Base-by-base conservation (phyloP, 2,329 filamentous ascomycete species). In the Pseudocercospora fuligena region DNA sequence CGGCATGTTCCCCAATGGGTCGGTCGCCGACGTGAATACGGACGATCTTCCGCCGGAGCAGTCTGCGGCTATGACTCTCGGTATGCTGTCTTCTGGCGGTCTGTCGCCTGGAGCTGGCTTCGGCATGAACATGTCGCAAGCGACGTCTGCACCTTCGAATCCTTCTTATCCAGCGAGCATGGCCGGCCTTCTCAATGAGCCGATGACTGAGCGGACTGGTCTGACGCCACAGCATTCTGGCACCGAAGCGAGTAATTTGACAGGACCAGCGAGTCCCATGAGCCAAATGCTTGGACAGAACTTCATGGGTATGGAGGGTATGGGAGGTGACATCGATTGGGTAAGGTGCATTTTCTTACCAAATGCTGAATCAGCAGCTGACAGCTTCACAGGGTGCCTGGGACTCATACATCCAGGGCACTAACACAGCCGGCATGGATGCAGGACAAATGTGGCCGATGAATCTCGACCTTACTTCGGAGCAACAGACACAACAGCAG, bases 11-110 rank as follows among this genome's bases (percentile, higher is more conserved):
- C 73, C 78, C 5, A 78, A 76, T 54, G 73, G 74, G 56, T 66
- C 67, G 29, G 63, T 70, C 3, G 63, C 70, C 27, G 69, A 72
- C 16, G 66, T 76, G 19, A 82, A 86, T 69, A 84, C 88, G 64
- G 82, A 89, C 65, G 89, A 89, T 56, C 77, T 84, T 1, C 81
- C 82, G 58, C 86, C 88, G 69, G 84, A 91, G 79, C 86, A 88
- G 65, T 85, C 84, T 21, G 89, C 89, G 9, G 89, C 89, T 0
- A 90, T 91, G 88, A 90, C 89, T 0, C 76, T 91, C n/a, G 89
- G 88, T 1, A 85, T 91, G 80, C 81, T 91, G 27, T 90, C 88
- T 62, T 87, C 86, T 43, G 89, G 89, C 5, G 82, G 84, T 23
- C 82, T 89, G 78, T 85, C 85, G 14, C 84, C 87, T 0, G 72